phyloP scores from a whole-genome alignment of 225 moss, liverwort and hornwort species.

The Polytrichum formosum region DNA sequence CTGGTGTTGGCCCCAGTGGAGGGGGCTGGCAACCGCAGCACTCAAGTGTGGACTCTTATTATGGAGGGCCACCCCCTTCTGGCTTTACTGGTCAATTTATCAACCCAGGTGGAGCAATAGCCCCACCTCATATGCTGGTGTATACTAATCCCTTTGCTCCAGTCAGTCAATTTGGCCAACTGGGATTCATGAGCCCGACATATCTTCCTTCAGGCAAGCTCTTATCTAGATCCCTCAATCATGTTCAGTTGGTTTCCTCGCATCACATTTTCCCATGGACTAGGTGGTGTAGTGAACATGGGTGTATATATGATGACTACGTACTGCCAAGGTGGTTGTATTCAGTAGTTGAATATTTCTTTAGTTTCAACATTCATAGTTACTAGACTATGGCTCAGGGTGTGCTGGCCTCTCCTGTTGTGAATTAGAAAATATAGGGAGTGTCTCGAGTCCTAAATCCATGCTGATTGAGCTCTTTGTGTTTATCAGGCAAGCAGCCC shows the following conservation, averaged over 20 bases:
- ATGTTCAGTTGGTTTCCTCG: neutral
- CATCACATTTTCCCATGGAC: neutral
- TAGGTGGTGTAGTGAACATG: neutral
- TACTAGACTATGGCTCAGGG: too few relatives aligned
- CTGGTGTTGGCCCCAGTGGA: slow-evolving; percentile 58
- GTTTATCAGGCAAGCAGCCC: slow-evolving; percentile 83
- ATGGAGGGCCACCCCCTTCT: slow-evolving; percentile 86
- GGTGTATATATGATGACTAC: too few relatives aligned
- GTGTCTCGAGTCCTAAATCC: too few relatives aligned
- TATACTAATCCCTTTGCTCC: slow-evolving; percentile 87
- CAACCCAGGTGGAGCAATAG: slow-evolving; percentile 75
- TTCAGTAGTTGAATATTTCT: too few relatives aligned
- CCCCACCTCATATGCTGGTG: slow-evolving; percentile 84
- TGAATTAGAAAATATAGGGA: too few relatives aligned
- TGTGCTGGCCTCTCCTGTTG: too few relatives aligned
- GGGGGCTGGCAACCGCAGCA: slow-evolving; percentile 97
- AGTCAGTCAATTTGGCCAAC: slow-evolving; percentile 91
- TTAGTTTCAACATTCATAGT: too few relatives aligned
- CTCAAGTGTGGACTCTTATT: slow-evolving; percentile 86
- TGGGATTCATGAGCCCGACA: slow-evolving; percentile 85
- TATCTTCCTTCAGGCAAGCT: slow-evolving; percentile 83
- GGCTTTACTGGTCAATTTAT: slow-evolving; percentile 78
- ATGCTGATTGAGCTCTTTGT: too few relatives aligned
- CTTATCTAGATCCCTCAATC: slow-evolving; percentile 1
- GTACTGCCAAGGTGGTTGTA: too few relatives aligned